A percentile compares a stretch with the other conserved stretches of the same genome.
These are phyloP conservation scores for Starmera dryadoides DNA, from an alignment of 805 yeast genomes.

Conservation along the genomic window DNA sequence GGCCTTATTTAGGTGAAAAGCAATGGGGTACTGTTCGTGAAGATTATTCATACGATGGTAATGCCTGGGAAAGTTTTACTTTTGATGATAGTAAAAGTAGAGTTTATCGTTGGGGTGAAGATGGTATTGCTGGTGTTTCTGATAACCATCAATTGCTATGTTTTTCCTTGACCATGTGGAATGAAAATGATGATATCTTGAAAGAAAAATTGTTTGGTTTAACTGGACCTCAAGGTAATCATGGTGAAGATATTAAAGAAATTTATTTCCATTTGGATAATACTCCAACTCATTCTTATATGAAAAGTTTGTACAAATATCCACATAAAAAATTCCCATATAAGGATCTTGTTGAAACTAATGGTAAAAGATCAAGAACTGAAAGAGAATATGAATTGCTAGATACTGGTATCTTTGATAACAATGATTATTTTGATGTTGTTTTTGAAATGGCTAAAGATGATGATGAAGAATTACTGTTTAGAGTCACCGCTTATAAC, in stretches of 20 bases:
- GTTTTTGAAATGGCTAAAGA: slow-evolving; percentile 87
- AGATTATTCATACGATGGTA: slow-evolving; percentile 79
- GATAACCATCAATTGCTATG: slow-evolving; percentile 77
- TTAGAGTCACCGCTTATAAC: slow-evolving; percentile 84
- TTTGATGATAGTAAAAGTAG: slow-evolving; percentile 79
- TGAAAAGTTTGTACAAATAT: slow-evolving; percentile 86
- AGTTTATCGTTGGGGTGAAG: slow-evolving; percentile 93
- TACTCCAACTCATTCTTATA: slow-evolving; percentile 88
- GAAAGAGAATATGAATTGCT: slow-evolving; percentile 76
- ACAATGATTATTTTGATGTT: slow-evolving; percentile 69
- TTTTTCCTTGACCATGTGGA: slow-evolving; percentile 84
- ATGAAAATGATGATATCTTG: slow-evolving; percentile 75
- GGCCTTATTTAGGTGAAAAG: slow-evolving; percentile 83
- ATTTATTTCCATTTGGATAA: slow-evolving; percentile 80
- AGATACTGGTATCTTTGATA: slow-evolving; percentile 72
- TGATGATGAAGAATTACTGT: slow-evolving; percentile 70
- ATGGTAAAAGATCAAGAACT: slow-evolving; percentile 52
- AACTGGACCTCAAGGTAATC: slow-evolving; percentile 91
- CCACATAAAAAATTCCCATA: slow-evolving; percentile 87
- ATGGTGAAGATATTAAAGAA: slow-evolving; percentile 93
- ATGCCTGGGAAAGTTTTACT: slow-evolving; percentile 86
- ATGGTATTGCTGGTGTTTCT: slow-evolving; percentile 84
- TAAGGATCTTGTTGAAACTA: slow-evolving; percentile 60
- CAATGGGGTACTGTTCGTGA: slow-evolving; percentile 81
- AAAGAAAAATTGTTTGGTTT: slow-evolving; percentile 85